These are phyloP conservation scores for Botrytis sinoallii DNA, from an alignment of 2,329 filamentous ascomycete genomes.

Conservation along the genomic window DNA sequence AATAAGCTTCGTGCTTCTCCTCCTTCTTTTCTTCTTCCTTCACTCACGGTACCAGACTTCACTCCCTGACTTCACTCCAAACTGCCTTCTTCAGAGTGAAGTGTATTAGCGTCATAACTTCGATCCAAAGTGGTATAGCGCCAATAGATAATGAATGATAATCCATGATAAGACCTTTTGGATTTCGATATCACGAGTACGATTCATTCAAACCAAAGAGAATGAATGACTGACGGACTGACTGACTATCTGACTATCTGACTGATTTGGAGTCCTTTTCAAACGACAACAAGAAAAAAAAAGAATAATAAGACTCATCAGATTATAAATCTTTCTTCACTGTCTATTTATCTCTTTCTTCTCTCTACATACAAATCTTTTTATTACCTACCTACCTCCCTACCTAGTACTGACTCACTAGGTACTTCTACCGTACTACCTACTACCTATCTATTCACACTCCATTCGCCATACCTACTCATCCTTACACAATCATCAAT, in stretches of 20 bases:
- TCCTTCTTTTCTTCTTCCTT: not conserved
- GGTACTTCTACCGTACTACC: not conserved
- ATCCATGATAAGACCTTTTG: not conserved
- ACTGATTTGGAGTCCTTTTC: not conserved
- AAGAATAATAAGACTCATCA: not conserved
- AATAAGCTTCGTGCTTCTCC: not conserved
- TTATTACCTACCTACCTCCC: not conserved
- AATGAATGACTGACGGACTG: not conserved
- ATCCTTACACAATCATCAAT: not conserved
- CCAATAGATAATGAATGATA: not conserved
- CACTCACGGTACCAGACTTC: not conserved
- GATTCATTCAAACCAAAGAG: not conserved
- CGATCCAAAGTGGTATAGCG: not conserved
- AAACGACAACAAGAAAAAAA: not conserved
- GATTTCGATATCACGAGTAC: not conserved
- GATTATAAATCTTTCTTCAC: not conserved
- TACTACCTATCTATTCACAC: not conserved
- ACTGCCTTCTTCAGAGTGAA: not conserved
- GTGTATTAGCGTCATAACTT: not conserved
- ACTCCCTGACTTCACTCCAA: not conserved
- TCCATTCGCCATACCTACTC: not conserved
- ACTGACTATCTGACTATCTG: not conserved
- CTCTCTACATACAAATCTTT: not conserved
- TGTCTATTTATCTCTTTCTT: not conserved
- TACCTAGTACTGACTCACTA: too few species aligned